Conservation (phyloP, 495 filamentous ascomycete species). For the Penicillium lividum region DNA sequence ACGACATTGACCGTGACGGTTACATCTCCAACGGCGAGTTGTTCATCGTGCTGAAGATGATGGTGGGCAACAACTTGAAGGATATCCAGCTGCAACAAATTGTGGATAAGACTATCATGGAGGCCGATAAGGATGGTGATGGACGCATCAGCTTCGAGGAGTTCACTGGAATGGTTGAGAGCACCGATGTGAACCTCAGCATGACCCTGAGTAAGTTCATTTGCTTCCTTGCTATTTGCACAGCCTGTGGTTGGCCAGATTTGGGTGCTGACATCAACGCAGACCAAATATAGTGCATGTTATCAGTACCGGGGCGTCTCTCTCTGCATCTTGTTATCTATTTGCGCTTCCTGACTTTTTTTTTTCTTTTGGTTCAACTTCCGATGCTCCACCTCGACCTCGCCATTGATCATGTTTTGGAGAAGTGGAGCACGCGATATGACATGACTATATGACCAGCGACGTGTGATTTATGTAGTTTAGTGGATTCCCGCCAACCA, state of each 20-base stretch:
- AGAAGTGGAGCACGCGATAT: constrained; percentile 12
- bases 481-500: constrained; percentile 14
- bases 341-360: constrained; percentile 8
- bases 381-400: not conserved
- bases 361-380: constrained; percentile 1
- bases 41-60: constrained; percentile 99
- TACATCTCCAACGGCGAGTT: constrained; percentile 99
- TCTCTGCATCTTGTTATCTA: not conserved
- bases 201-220: constrained; percentile 85
- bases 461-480: constrained; percentile 32
- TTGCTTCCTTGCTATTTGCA: not conserved
- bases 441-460: constrained; percentile 37
- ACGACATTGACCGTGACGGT: constrained; percentile 98
- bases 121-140: constrained; percentile 93
- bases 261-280: constrained; percentile 24
- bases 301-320: not conserved
- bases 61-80: constrained; percentile 99
- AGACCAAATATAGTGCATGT: constrained; percentile 37
- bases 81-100: constrained; percentile 94
- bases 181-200: constrained; percentile 94
- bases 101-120: constrained; percentile 99
- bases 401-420: not conserved
- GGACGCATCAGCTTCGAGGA: constrained; percentile 99
- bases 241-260: not conserved
- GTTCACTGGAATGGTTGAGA: constrained; percentile 98